Percentiles rank a stretch among this genome's conserved stretches.
Evolutionary conservation across 129 eudicot genomes (phyloP).

Genomic region (Lactuca saligna): DNA sequence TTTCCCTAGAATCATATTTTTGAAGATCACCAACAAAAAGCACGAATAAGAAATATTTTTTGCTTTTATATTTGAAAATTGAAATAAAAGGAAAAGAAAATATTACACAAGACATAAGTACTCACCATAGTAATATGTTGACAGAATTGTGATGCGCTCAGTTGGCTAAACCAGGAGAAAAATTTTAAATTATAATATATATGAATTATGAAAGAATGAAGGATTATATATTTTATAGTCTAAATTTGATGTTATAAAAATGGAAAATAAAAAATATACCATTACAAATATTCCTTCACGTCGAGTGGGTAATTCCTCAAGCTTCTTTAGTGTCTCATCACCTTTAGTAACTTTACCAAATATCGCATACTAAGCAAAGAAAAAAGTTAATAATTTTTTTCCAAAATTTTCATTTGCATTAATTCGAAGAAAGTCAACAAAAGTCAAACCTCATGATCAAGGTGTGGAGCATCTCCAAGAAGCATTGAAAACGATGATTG

Average conservation of each 20-base stretch:
- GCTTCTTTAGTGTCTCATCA: conserved; percentile 87
- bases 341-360: conserved; percentile 98
- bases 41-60: conserved; percentile 1
- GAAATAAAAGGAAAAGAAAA: neutral
- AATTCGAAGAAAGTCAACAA: conserved; percentile 13
- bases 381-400: conserved; percentile 4
- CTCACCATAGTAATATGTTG: conserved; percentile 95
- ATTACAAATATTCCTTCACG: conserved; percentile 98
- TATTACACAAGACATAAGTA: conserved; percentile 1
- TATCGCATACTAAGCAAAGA: conserved; percentile 71
- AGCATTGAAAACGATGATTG: conserved; percentile 95
- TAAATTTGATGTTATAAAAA: neutral
- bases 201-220: too few relatives aligned
- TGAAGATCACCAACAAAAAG: neutral
- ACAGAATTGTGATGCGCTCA: conserved; percentile 83
- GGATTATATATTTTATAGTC: neutral
- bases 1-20: neutral
- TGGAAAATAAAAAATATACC: conserved; percentile 44
- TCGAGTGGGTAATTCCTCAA: conserved; percentile 94
- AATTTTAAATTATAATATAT: neutral
- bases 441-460: conserved; percentile 77
- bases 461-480: conserved; percentile 99
- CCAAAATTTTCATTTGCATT: neutral
- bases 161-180: conserved; percentile 56
- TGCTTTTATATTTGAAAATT: neutral